phyloP scores from a whole-genome alignment of 169 alveolate genomes.

The Eimeria falciformis region DNA sequence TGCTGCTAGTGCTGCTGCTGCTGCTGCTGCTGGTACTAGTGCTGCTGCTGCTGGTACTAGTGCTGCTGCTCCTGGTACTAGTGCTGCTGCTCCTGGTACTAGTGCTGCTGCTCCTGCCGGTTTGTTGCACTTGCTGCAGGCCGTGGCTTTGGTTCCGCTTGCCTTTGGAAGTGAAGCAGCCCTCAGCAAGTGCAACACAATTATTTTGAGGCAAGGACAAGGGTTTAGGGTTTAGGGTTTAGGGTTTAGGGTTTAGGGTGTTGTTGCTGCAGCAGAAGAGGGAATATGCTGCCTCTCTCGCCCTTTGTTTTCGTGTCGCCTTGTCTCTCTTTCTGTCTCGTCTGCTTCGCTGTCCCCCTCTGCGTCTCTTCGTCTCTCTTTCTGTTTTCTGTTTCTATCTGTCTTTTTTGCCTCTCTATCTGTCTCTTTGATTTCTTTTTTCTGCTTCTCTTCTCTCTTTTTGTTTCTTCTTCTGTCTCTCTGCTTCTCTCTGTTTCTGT shows the following conservation, averaged over 20 bases:
- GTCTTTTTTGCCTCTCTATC: too few species aligned
- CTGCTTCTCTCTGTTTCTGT: too few species aligned
- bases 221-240: not conserved
- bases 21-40: not conserved
- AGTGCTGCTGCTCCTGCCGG: not conserved
- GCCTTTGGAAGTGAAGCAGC: not conserved
- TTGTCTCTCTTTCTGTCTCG: not conserved
- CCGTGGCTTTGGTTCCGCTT: not conserved
- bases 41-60: too few species aligned
- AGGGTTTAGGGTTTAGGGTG: not conserved
- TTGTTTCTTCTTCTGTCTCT: too few species aligned
- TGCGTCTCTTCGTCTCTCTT: too few species aligned
- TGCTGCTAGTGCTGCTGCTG: not conserved
- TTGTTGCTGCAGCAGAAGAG: too few species aligned
- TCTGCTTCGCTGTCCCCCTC: not conserved
- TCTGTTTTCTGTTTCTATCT: too few species aligned
- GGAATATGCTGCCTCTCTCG: too few species aligned
- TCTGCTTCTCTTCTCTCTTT: too few species aligned
- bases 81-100: constrained; percentile 3
- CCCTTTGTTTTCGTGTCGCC: too few species aligned
- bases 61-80: not conserved
- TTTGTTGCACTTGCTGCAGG: not conserved
- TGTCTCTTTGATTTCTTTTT: too few species aligned
- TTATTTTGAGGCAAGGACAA: not conserved
- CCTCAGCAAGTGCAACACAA: constrained; percentile 5